Conservation (phyloP, 495 filamentous ascomycete species). For the Aspergillus sclerotiicarbonarius region DNA sequence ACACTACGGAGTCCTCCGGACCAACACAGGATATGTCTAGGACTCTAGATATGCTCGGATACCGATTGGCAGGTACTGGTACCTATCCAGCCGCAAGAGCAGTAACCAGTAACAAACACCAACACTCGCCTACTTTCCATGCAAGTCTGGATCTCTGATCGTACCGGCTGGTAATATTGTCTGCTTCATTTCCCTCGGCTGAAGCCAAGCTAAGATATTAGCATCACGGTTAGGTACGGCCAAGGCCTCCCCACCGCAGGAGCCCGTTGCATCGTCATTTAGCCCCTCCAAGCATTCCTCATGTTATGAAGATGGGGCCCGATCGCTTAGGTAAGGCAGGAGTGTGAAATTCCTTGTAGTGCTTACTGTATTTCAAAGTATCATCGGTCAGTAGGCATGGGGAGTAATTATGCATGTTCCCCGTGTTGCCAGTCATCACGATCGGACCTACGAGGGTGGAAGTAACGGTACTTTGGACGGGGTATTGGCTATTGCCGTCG, state of each 20-base stretch:
- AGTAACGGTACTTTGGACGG: background rate
- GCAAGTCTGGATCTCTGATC: background rate
- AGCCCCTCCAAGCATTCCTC: constrained; percentile 1
- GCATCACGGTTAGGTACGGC: constrained; percentile 1
- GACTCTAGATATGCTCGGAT: too few relatives aligned
- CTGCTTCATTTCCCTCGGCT: background rate
- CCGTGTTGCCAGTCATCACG: background rate
- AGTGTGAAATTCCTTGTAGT: background rate
- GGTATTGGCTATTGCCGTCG: background rate
- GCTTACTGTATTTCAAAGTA: background rate
- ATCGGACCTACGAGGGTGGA: background rate
- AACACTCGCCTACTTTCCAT: too few relatives aligned
- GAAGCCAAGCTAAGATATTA: constrained; percentile 2
- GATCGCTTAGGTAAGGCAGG: background rate
- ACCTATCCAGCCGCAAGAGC: background rate
- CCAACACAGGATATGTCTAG: too few relatives aligned
- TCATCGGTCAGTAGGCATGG: background rate
- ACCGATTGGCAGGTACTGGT: too few relatives aligned
- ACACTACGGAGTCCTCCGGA: too few relatives aligned
- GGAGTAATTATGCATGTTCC: background rate
- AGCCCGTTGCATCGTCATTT: constrained; percentile 6
- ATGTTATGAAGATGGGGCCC: background rate
- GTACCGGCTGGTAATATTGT: constrained; percentile 1
- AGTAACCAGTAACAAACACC: background rate
- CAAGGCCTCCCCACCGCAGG: background rate